A percentile compares a stretch with the other conserved stretches of the same genome.
Conservation (phyloP, 768 basidiomycete genomes). For the Tremella yokohamensis region DNA sequence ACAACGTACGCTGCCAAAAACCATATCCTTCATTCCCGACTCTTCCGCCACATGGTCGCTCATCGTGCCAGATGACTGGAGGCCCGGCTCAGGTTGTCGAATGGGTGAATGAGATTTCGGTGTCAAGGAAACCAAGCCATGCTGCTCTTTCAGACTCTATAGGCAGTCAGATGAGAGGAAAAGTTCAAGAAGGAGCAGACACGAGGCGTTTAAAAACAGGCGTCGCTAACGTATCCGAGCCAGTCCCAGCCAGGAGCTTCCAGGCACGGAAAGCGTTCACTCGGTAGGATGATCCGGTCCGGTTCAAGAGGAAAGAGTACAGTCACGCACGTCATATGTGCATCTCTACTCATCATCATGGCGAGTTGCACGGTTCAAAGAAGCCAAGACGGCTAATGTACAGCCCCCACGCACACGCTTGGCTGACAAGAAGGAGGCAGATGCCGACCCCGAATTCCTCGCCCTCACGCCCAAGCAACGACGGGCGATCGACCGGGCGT, state of each 20-base stretch:
- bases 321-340: too few relatives aligned
- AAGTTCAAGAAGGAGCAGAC: not conserved
- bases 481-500: constrained; percentile 38
- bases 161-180: not conserved
- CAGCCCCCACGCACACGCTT: not conserved
- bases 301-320: not conserved
- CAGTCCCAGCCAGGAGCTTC: too few relatives aligned
- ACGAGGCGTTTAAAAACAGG: constrained; percentile 3
- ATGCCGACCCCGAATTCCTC: constrained; percentile 44
- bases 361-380: not conserved
- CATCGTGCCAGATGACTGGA: not conserved
- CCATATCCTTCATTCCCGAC: constrained; percentile 4
- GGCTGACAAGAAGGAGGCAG: constrained; percentile 11
- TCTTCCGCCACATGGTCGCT: not conserved
- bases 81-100: not conserved
- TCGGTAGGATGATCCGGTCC: not conserved
- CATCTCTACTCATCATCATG: constrained; percentile 2
- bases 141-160: not conserved
- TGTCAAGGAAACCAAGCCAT: not conserved
- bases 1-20: constrained; percentile 14
- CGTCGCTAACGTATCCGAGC: not conserved
- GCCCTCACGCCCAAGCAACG: constrained; percentile 34
- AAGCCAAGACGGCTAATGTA: not conserved
- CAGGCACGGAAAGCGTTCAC: too few relatives aligned
- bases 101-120: not conserved